Conservation (phyloP, 78 protist genomes). For the Isochrysis galbana region DNA sequence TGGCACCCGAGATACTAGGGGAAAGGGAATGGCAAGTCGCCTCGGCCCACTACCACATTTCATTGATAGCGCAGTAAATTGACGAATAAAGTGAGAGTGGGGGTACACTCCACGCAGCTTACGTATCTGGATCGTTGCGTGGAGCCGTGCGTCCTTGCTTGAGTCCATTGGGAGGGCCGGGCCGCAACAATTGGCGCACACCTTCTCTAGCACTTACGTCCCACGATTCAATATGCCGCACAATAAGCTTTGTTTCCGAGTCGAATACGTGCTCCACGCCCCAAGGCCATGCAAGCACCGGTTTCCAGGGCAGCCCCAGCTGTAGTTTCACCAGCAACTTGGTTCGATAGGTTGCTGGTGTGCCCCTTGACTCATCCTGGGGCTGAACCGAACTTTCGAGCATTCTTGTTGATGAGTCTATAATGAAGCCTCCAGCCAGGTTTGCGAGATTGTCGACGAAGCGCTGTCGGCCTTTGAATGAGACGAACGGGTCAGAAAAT, state of each 20-base stretch:
- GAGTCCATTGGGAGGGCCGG: not conserved
- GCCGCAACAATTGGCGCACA: not conserved
- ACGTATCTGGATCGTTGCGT: too few species aligned
- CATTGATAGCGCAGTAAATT: too few species aligned
- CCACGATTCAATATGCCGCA: not conserved
- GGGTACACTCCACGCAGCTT: too few species aligned
- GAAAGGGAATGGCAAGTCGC: too few species aligned
- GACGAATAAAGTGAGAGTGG: too few species aligned
- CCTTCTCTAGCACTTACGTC: not conserved
- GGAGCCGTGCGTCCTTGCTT: too few species aligned
- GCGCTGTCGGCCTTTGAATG: not conserved
- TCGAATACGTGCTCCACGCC: not conserved
- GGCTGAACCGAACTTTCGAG: not conserved
- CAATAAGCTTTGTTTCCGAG: not conserved
- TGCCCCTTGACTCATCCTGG: not conserved
- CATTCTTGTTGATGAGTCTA: not conserved
- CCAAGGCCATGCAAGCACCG: constrained; percentile 28
- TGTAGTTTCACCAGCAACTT: constrained; percentile 5
- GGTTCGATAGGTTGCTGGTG: not conserved
- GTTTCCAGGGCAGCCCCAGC: constrained; percentile 20
- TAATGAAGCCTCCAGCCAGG: constrained; percentile 26
- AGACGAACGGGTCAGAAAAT: constrained; percentile 3
- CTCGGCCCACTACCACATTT: too few species aligned
- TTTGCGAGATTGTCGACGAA: not conserved
- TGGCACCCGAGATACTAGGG: too few species aligned